These are phyloP conservation scores for Pseudotsuga menziesii DNA, from an alignment of 75 land plant species.

Conservation along the genomic window DNA sequence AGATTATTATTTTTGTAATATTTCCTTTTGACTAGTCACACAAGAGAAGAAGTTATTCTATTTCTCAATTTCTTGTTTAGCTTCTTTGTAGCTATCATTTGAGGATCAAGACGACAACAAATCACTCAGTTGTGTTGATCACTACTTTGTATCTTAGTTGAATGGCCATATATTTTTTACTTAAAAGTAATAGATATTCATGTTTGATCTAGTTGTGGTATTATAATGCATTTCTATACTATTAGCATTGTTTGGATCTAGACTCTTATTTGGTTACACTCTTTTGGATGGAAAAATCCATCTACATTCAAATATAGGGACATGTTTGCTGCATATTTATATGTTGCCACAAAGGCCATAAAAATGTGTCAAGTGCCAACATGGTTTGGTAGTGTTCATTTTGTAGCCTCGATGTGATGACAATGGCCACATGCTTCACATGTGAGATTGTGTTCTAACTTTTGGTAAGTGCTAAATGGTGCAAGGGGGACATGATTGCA, in stretches of 20 bases:
- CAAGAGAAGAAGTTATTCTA: too few species aligned
- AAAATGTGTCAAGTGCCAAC: background rate
- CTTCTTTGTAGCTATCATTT: slow-evolving; percentile 63
- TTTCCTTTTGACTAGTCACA: too few species aligned
- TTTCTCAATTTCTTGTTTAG: too few species aligned
- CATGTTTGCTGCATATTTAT: slow-evolving; percentile 90
- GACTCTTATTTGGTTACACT: background rate
- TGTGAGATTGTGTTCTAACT: background rate
- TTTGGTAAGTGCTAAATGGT: too few species aligned
- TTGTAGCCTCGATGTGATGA: background rate
- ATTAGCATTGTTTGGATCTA: background rate
- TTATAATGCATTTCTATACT: too few species aligned
- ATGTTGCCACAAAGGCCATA: slow-evolving; percentile 82
- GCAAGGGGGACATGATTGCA: too few species aligned
- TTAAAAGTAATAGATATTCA: too few species aligned
- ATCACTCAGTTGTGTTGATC: slow-evolving; percentile 84
- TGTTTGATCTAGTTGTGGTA: too few species aligned
- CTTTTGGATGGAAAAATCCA: slow-evolving; percentile 61
- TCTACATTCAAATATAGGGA: slow-evolving; percentile 77
- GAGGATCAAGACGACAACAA: slow-evolving; percentile 61
- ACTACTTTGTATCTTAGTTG: slow-evolving; percentile 93
- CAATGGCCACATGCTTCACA: background rate
- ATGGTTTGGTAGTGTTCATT: background rate
- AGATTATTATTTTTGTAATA: too few species aligned
- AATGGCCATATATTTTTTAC: background rate